These are phyloP conservation scores for Verticillium dahliae DNA, from an alignment of 2,329 filamentous ascomycete species.

Conservation along the genomic window DNA sequence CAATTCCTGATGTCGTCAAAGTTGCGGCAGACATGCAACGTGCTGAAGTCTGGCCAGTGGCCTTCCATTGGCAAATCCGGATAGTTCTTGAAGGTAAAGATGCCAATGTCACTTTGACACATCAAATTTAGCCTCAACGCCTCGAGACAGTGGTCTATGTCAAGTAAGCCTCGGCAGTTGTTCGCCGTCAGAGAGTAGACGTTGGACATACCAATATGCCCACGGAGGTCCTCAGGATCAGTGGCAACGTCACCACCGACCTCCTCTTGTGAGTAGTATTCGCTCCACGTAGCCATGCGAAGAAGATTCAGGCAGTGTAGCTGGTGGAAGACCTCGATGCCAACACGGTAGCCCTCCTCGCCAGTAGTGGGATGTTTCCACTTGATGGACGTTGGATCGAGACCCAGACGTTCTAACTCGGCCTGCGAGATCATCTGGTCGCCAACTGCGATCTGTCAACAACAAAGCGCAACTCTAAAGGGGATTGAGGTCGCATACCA, in stretches of 20 bases:
- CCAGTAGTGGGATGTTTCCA: slow-evolving; percentile 50
- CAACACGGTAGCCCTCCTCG: slow-evolving; percentile 52
- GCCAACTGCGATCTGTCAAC: slow-evolving; percentile 34
- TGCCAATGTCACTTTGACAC: slow-evolving; percentile 47
- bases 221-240: slow-evolving; percentile 31
- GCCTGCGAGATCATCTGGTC: slow-evolving; percentile 52
- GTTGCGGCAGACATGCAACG: slow-evolving; percentile 46
- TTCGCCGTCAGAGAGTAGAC: neutral
- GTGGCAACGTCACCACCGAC: slow-evolving; percentile 41
- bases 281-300: slow-evolving; percentile 40
- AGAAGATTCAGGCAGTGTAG: slow-evolving; percentile 43
- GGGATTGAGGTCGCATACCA: slow-evolving; percentile 14
- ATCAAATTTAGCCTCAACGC: slow-evolving; percentile 45
- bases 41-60: slow-evolving; percentile 49
- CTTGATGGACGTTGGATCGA: slow-evolving; percentile 46
- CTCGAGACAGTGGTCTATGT: slow-evolving; percentile 45
- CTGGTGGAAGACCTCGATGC: slow-evolving; percentile 52
- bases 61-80: slow-evolving; percentile 37
- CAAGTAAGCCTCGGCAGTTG: neutral
- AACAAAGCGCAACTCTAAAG: neutral
- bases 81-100: slow-evolving; percentile 45
- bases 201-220: slow-evolving; percentile 30
- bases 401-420: slow-evolving; percentile 45
- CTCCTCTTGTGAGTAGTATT: slow-evolving; percentile 35
- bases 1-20: slow-evolving; percentile 44